Evolutionary conservation across 495 filamentous ascomycete species (phyloP).

Genomic region (Opeltia flavorubescens): DNA sequence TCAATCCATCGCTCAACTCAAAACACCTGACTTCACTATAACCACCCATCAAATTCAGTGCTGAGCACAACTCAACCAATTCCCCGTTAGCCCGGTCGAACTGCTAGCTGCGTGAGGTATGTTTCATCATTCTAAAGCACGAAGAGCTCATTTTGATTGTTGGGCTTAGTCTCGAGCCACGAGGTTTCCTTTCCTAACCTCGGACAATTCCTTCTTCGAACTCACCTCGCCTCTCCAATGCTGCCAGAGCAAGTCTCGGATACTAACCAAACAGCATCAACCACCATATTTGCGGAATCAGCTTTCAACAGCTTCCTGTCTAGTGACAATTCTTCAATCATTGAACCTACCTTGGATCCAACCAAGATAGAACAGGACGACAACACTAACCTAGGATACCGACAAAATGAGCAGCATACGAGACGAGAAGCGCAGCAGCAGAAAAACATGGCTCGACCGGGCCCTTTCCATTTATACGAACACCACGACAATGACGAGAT

Average conservation of each 20-base stretch:
- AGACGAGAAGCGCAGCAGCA: conserved; percentile 68
- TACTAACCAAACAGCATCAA: conserved; percentile 22
- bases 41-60: conserved; percentile 1
- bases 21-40: not conserved
- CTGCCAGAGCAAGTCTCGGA: conserved; percentile 56
- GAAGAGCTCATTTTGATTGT: too few species aligned
- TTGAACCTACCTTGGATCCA: conserved; percentile 13
- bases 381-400: conserved; percentile 7
- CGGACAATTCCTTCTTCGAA: conserved; percentile 40
- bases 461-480: conserved; percentile 18
- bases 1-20: not conserved
- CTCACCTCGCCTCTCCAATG: conserved; percentile 54
- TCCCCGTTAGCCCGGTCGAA: conserved; percentile 44
- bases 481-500: conserved; percentile 12
- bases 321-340: not conserved
- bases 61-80: conserved; percentile 21
- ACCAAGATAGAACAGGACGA: conserved; percentile 9
- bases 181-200: conserved; percentile 29
- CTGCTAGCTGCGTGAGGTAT: conserved; percentile 65
- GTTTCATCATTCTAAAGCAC: too few species aligned
- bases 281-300: conserved; percentile 63
- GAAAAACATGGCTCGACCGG: conserved; percentile 47
- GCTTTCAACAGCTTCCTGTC: conserved; percentile 44
- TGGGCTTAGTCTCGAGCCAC: conserved; percentile 41
- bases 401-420: conserved; percentile 35